Conservation (phyloP, 2,329 filamentous ascomycete species). For the Pseudogymnoascus sp. region DNA sequence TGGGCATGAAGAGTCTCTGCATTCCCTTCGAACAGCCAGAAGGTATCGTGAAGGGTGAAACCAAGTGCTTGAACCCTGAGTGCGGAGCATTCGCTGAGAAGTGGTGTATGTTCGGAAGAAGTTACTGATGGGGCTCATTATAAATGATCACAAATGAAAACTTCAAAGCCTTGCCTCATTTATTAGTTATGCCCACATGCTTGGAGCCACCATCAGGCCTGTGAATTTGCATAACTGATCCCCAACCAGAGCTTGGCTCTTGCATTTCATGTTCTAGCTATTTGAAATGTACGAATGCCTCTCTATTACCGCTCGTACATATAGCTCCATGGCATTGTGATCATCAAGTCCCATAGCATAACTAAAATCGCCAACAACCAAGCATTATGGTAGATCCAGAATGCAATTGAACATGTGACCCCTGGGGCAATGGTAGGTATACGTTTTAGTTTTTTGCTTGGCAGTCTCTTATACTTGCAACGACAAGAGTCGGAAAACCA, state of each 20-base stretch:
- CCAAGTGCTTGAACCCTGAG: constrained; percentile 86
- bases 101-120: constrained; percentile 90
- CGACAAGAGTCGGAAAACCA: neutral
- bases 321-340: neutral
- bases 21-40: constrained; percentile 83
- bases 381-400: neutral
- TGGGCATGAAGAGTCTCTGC: constrained; percentile 71
- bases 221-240: neutral
- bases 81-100: constrained; percentile 69
- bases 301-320: neutral
- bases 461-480: neutral
- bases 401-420: neutral
- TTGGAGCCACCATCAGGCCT: neutral
- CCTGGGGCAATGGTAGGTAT: neutral
- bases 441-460: neutral
- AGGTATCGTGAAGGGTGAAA: constrained; percentile 70
- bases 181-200: neutral
- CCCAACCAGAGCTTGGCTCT: neutral
- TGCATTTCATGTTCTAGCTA: neutral
- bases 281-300: neutral
- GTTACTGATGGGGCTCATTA: constrained; percentile 22
- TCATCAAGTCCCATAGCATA: neutral
- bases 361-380: neutral
- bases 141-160: constrained; percentile 1
- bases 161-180: neutral